Base-by-base conservation (phyloP, 1,284 basidiomycete species). In the Ceratobasidium sp. region DNA sequence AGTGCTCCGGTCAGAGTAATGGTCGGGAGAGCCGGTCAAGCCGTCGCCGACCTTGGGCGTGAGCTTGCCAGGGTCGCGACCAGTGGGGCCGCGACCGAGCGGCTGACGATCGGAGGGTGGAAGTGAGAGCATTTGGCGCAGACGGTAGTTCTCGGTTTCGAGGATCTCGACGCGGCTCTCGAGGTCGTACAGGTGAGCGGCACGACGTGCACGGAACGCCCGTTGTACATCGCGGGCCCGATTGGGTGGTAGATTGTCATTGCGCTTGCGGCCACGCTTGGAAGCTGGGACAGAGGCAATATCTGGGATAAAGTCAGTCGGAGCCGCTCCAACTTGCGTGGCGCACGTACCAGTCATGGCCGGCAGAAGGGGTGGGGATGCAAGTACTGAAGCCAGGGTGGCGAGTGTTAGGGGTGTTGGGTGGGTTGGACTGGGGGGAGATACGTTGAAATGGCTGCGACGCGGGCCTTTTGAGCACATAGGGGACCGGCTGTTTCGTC, bases 201-300 rank as follows among this genome's bases (percentile, higher is more conserved):
- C 92, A 75, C 94, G 87, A 73, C 94, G 85, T 29, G 94, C 92
- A 74, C 94, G 86, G 81, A 96, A 97, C 2, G 94, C 94, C 73
- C 94, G 83, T 79, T 97, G 94, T 34, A 96, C 93, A 77, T 96
- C 94, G 69, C 94, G 83, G 32, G 94, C 94, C 72, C 94, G 88
- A 76, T 95, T 95, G 38, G 93, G 93, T 72, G 93, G 93, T 43
- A 96, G 86, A 76, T 91, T 91, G 80, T 95, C 92, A 80, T 96
- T 95, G 78, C 93, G 86, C 78, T 95, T 95, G 76, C 93, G 87
- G 72, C 93, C 93, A 75, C 93, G 88, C 80, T 67, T 67, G 32
- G 64, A 67, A 6, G 64, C 64, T 27, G 64, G 64, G n/a, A 67
- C 64, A 52, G 47, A 15, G 29, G 25, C 40, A 38, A 52, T 32